phyloP scores from a whole-genome alignment of 805 yeast species.

The Barnettozyma pratensis region DNA sequence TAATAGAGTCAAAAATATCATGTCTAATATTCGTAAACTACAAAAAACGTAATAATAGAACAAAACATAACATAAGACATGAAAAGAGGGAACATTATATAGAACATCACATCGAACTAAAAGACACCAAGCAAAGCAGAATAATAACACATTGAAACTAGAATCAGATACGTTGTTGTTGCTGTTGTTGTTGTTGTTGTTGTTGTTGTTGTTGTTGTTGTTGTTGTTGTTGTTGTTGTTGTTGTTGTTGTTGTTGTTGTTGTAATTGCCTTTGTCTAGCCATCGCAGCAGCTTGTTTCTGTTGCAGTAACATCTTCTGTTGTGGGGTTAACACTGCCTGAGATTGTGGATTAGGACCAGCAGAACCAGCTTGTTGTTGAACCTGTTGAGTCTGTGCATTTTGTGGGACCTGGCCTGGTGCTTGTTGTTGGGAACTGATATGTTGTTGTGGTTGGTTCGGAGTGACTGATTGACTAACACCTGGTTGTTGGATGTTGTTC shows the following conservation, averaged over 20 bases:
- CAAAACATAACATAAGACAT: background rate
- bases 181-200: slow-evolving; percentile 2
- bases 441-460: slow-evolving; percentile 9
- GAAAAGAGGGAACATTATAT: no score
- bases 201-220: no score
- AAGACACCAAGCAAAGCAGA: no score
- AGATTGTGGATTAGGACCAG: slow-evolving; percentile 11
- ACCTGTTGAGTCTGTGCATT: slow-evolving; percentile 10
- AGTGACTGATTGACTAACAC: background rate
- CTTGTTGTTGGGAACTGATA: slow-evolving; percentile 9
- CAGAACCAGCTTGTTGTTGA: slow-evolving; percentile 12
- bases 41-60: background rate
- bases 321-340: slow-evolving; percentile 7
- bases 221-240: slow-evolving; percentile 8
- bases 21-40: background rate
- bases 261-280: slow-evolving; percentile 7
- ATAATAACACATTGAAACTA: no score
- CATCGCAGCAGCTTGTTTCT: slow-evolving; percentile 2
- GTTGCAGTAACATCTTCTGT: slow-evolving; percentile 8
- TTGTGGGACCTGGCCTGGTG: slow-evolving; percentile 6
- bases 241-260: slow-evolving; percentile 2
- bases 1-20: background rate
- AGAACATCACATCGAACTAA: no score
- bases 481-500: slow-evolving; percentile 13
- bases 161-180: background rate